Conservation (phyloP, 169 alveolate species). For the Plasmodium relictum region DNA sequence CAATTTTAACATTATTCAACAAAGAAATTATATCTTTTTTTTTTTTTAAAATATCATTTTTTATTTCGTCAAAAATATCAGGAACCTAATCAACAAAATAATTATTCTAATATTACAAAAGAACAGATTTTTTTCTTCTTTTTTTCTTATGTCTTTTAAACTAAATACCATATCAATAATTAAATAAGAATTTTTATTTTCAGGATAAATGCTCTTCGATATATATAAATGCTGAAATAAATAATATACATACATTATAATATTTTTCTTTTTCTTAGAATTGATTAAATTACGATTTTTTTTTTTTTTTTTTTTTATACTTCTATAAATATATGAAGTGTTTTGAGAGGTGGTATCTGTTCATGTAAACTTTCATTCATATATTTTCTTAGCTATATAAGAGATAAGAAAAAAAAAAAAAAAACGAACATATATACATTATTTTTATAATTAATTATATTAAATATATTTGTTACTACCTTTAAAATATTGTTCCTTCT, state of each 20-base stretch:
- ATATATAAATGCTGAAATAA: conserved; percentile 54
- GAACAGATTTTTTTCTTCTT: no score
- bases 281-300: not conserved
- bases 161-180: conserved; percentile 59
- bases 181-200: conserved; percentile 57
- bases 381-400: conserved; percentile 50
- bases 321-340: conserved; percentile 66
- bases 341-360: conserved; percentile 66
- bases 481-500: conserved; percentile 73
- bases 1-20: conserved; percentile 38
- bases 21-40: conserved; percentile 14
- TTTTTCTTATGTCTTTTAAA: not conserved
- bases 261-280: not conserved
- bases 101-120: not conserved
- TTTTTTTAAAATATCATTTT: conserved; percentile 41
- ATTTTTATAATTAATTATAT: no score
- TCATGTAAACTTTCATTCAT: conserved; percentile 52
- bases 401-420: not conserved
- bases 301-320: conserved; percentile 20
- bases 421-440: not conserved
- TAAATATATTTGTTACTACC: conserved; percentile 11
- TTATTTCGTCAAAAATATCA: conserved; percentile 65
- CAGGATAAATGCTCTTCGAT: conserved; percentile 64
- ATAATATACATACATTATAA: not conserved
- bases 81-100: conserved; percentile 37